Evolutionary conservation across 1,284 basidiomycete genomes (phyloP).

Genomic region (Microbotryum scabiosae): DNA sequence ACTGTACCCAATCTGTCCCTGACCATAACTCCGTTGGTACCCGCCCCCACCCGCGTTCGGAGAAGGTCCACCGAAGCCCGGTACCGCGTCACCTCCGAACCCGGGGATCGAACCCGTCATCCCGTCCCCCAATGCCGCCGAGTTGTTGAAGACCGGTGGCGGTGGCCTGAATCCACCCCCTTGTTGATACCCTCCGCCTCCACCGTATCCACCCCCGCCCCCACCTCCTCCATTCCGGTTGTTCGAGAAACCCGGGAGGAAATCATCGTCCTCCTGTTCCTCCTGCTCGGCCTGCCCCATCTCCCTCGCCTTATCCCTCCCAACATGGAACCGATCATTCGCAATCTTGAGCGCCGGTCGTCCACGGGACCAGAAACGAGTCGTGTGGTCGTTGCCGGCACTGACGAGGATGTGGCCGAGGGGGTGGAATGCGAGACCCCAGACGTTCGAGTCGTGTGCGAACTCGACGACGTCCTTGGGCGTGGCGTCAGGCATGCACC

Average conservation of each 20-base stretch:
- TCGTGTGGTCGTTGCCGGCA: constrained; percentile 93
- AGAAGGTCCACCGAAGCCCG: no score
- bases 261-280: constrained; percentile 15
- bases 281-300: constrained; percentile 24
- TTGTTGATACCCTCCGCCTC: neutral
- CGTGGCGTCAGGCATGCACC: constrained; percentile 56
- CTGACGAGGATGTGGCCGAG: constrained; percentile 87
- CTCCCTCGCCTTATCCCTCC: constrained; percentile 30
- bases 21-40: no score
- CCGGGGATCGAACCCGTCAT: no score
- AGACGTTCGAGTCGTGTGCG: constrained; percentile 96
- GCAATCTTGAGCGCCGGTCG: constrained; percentile 50
- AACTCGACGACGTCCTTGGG: constrained; percentile 76
- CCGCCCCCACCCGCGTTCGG: no score
- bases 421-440: constrained; percentile 91
- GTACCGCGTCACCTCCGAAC: no score
- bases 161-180: neutral
- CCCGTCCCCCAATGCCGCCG: no score
- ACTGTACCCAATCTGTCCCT: no score
- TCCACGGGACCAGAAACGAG: constrained; percentile 91
- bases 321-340: constrained; percentile 34
- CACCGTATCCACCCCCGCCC: neutral
- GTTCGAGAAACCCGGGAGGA: constrained; percentile 1
- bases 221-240: constrained; percentile 1
- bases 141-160: no score